Evolutionary conservation across 106 monocot species (phyloP).

Genomic region (Xerophyta viscosa): DNA sequence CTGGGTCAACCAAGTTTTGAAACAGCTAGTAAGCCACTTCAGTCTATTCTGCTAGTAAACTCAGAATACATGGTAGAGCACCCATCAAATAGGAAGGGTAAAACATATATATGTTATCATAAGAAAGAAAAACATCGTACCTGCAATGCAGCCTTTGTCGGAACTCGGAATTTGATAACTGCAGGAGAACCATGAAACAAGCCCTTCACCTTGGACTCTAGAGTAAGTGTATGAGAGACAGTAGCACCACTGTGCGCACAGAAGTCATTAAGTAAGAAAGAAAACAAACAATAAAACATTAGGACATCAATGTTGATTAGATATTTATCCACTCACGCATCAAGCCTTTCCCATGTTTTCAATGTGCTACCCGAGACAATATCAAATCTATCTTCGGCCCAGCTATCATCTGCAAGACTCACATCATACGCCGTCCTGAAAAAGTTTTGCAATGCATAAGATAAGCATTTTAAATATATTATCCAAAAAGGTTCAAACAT

Average conservation of each 20-base stretch:
- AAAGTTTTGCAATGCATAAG: not conserved
- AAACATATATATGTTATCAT: not conserved
- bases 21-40: no score
- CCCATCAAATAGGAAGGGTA: not conserved
- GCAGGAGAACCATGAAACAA: conserved; percentile 71
- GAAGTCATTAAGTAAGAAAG: not conserved
- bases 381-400: conserved; percentile 71
- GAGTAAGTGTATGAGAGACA: conserved; percentile 67
- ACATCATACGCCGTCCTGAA: conserved; percentile 98
- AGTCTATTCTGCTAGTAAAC: no score
- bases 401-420: conserved; percentile 79
- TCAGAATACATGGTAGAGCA: no score
- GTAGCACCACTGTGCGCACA: conserved; percentile 52
- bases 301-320: no score
- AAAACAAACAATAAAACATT: no score
- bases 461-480: not conserved
- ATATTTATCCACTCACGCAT: conserved; percentile 71
- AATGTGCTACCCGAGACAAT: conserved; percentile 59
- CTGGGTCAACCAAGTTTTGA: no score
- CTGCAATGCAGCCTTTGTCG: conserved; percentile 77
- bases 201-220: conserved; percentile 79
- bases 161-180: conserved; percentile 79
- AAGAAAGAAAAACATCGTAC: conserved; percentile 4
- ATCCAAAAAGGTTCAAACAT: not conserved
- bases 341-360: conserved; percentile 88